Evolutionary conservation across 1,284 basidiomycete species (phyloP).

Genomic region (Ustilago tritici): DNA sequence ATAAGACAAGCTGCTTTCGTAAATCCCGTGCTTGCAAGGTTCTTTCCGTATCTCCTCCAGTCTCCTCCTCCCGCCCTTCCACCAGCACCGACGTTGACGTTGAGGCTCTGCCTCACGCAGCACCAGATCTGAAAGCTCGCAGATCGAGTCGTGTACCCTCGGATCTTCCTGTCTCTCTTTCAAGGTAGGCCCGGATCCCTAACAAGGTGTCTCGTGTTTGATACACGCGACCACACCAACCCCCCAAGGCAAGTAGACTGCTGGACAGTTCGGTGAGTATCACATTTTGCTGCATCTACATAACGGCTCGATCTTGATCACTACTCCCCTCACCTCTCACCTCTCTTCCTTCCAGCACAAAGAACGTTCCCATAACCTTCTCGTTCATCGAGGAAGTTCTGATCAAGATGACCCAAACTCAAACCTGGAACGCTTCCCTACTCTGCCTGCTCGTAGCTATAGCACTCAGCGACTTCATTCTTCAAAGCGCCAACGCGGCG

Average conservation of each 20-base stretch:
- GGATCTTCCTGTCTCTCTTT: neutral
- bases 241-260: neutral
- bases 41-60: neutral
- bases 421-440: slow-evolving; percentile 4
- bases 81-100: neutral
- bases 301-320: neutral
- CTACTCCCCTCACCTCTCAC: neutral
- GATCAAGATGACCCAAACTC: slow-evolving; percentile 8
- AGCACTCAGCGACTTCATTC: neutral
- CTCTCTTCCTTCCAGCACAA: neutral
- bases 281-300: neutral
- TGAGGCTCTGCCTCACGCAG: no score
- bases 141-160: slow-evolving; percentile 16
- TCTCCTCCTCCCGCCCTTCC: neutral
- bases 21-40: neutral
- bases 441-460: slow-evolving; percentile 10
- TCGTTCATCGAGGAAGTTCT: neutral
- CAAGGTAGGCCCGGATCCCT: slow-evolving; percentile 6
- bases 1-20: slow-evolving; percentile 2
- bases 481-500: slow-evolving; percentile 4
- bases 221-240: neutral
- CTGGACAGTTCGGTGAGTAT: slow-evolving; percentile 30
- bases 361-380: neutral
- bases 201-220: slow-evolving; percentile 8
- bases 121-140: slow-evolving; percentile 15